A percentile compares a stretch with the other conserved stretches of the same genome.
These are phyloP conservation scores for Colletotrichum paranaense DNA, from an alignment of 2,329 filamentous ascomycete genomes.

Conservation along the genomic window DNA sequence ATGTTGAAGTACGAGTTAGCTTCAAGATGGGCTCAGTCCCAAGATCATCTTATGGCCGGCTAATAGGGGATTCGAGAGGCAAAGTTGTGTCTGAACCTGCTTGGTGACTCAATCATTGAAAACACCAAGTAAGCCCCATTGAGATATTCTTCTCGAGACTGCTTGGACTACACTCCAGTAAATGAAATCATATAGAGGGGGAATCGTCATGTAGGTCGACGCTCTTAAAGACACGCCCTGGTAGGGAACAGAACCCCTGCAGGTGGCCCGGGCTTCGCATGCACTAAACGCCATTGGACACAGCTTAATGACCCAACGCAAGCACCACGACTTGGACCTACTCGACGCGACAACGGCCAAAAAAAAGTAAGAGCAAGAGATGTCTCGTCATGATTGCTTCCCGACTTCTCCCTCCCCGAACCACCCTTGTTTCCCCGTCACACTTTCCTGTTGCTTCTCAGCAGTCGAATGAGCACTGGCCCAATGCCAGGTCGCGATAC, in stretches of 20 bases:
- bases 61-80: too few species aligned
- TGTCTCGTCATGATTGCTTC: background rate
- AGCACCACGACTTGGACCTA: background rate
- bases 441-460: background rate
- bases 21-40: too few species aligned
- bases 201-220: background rate
- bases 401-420: background rate
- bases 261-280: slow-evolving; percentile 11
- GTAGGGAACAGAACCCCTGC: background rate
- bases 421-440: background rate
- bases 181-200: too few species aligned
- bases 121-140: too few species aligned
- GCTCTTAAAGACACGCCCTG: background rate
- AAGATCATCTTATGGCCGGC: too few species aligned
- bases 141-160: too few species aligned
- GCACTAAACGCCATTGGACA: slow-evolving; percentile 4
- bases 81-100: too few species aligned
- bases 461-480: background rate
- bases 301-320: background rate
- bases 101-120: too few species aligned
- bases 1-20: too few species aligned
- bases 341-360: slow-evolving; percentile 3
- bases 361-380: background rate
- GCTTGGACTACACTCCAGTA: too few species aligned
- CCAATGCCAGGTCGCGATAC: background rate